Conservation (phyloP, 1,284 basidiomycete genomes). For the Jaminaea rosea region DNA sequence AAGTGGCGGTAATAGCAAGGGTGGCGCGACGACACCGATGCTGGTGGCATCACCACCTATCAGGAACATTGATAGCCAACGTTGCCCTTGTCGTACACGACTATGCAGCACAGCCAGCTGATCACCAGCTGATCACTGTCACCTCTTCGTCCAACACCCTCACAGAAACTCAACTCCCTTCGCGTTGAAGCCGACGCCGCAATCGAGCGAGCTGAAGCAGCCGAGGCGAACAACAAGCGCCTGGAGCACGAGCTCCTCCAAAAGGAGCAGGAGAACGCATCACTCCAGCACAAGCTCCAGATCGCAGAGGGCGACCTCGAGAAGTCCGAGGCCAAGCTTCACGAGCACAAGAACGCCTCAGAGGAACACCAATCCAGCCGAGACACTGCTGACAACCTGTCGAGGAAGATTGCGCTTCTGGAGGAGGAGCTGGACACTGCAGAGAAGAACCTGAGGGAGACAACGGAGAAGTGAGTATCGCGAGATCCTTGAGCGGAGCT, state of each 20-base stretch:
- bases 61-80: not conserved
- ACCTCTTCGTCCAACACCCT: not conserved
- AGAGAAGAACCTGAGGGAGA: conserved; percentile 95
- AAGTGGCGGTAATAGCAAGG: not conserved
- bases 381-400: conserved; percentile 66
- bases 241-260: conserved; percentile 68
- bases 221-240: conserved; percentile 47
- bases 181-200: conserved; percentile 80
- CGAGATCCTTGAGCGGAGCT: not conserved
- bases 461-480: conserved; percentile 78
- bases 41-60: not conserved
- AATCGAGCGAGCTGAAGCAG: conserved; percentile 44
- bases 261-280: conserved; percentile 80
- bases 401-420: conserved; percentile 78
- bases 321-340: conserved; percentile 64
- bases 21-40: no score
- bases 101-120: not conserved
- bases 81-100: not conserved
- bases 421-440: conserved; percentile 92
- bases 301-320: conserved; percentile 68
- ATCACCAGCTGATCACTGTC: not conserved
- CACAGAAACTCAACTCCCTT: conserved; percentile 56
- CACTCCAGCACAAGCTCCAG: conserved; percentile 67
- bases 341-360: conserved; percentile 61
- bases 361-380: conserved; percentile 68